Evolutionary conservation across 2,329 filamentous ascomycete species (phyloP), one percentile per base, ranked within the genome.

Genomic region (Cryoendolithus antarcticus): DNA sequence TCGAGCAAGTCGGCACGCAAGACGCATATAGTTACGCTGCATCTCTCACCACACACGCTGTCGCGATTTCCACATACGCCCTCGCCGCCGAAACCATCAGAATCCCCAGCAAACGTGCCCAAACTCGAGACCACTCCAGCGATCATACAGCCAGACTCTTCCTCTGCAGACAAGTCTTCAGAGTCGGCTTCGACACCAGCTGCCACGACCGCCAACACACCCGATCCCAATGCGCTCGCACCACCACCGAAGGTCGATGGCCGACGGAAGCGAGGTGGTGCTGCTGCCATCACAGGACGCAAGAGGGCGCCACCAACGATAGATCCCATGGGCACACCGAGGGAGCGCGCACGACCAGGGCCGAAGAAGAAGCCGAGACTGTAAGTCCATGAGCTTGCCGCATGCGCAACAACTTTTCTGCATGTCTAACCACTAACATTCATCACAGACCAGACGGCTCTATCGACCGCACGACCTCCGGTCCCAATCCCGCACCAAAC

Each of bases 281-380:
- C 46, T 32, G 43, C 47, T 11, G 24, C 24, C 6, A 42, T 39
- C 27, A 37, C 40, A 24, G 54, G 51, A n/a, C 45, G 52, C n/a
- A 58, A 57, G 45, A 46, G 55, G 34, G 55, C 58, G 43, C 53
- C 57, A 19, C 53, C 57, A 4, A 51, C 52, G 30, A 57, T 65
- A 54, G 83, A 88, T 47, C 54, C 54, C 11, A 52, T 54, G 37
- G 52, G 49, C 9, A 51, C 52, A 6, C 49, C 49, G 39, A 45
- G 49, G 21, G 55, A 58, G 41, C 40, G 53, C 58, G 82, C 82
- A 57, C 93, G 93, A 67, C 89, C 91, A 5, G 89, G 89, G 5
- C 89, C 89, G 0, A 96, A 95, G 75, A 94, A 95, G 76, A 94
- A 93, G 68, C 80, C 83, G 48, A 80, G 82, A 71, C 65, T 94